Conservation (phyloP, 2,329 filamentous ascomycete genomes). For the Neospermospora avenae region DNA sequence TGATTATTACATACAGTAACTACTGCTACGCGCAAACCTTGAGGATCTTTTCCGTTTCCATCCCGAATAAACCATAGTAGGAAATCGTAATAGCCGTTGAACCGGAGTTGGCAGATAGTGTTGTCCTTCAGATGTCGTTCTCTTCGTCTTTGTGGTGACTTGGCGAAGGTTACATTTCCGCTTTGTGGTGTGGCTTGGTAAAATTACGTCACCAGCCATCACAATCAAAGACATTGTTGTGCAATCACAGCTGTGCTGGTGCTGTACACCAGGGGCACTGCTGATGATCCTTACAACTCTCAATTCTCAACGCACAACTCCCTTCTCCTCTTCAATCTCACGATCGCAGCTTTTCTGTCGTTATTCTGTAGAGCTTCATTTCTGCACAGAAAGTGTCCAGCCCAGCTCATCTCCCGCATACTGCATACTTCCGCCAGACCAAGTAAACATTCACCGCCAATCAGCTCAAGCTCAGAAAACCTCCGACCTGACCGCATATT, state of each 20-base stretch:
- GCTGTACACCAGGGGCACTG: background rate
- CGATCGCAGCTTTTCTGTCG: too few species aligned
- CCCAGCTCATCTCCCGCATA: background rate
- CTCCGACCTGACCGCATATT: background rate
- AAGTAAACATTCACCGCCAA: slow-evolving; percentile 3
- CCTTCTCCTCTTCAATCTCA: too few species aligned
- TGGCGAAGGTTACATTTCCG: background rate
- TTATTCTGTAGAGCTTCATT: background rate
- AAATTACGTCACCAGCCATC: background rate
- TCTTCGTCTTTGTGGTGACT: too few species aligned
- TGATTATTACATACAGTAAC: too few species aligned
- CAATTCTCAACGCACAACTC: too few species aligned
- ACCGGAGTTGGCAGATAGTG: too few species aligned
- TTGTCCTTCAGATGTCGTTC: too few species aligned
- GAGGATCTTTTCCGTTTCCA: too few species aligned
- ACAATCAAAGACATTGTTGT: background rate
- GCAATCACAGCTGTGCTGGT: background rate
- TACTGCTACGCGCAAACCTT: too few species aligned
- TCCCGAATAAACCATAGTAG: too few species aligned
- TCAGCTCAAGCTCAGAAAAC: background rate
- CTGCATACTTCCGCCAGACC: background rate
- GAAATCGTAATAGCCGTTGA: too few species aligned
- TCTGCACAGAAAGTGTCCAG: background rate
- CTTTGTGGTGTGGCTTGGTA: background rate
- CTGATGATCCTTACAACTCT: background rate